Evolutionary conservation across 108 stramenopile genomes (phyloP).

Genomic region (Asterionellopsis glacialis): DNA sequence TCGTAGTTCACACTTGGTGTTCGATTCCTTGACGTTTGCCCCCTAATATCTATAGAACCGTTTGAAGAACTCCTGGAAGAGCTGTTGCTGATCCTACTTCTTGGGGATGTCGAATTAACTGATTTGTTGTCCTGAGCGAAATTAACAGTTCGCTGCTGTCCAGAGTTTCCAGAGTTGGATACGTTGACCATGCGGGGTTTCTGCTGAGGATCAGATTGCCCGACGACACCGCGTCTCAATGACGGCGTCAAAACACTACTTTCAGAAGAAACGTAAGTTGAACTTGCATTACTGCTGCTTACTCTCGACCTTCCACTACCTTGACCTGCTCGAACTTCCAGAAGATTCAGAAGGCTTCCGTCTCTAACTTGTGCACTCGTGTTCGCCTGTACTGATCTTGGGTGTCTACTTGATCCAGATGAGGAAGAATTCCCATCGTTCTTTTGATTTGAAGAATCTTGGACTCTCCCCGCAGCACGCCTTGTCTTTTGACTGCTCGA

Average conservation of each 20-base stretch:
- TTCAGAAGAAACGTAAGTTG: too few species aligned
- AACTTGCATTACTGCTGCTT: neutral
- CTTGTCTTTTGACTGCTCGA: slow-evolving; percentile 2
- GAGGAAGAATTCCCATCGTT: too few species aligned
- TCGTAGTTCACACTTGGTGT: neutral
- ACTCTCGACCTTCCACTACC: neutral
- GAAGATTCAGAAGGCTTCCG: slow-evolving; percentile 5
- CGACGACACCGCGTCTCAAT: too few species aligned
- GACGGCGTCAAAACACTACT: too few species aligned
- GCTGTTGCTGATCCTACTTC: too few species aligned
- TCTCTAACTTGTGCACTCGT: neutral
- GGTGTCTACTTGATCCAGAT: too few species aligned
- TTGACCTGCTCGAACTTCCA: slow-evolving; percentile 1
- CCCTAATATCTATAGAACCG: too few species aligned
- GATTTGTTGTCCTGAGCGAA: neutral
- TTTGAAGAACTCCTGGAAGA: too few species aligned
- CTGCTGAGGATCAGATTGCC: neutral
- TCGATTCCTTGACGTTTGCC: too few species aligned
- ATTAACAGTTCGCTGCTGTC: neutral
- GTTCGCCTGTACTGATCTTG: neutral
- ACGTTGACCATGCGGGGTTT: slow-evolving; percentile 6
- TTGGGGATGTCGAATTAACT: neutral
- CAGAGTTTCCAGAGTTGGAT: neutral
- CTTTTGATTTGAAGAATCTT: too few species aligned
- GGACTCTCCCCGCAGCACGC: neutral